phyloP scores from a whole-genome alignment of 495 filamentous ascomycete genomes.

The Xylaria longipes region DNA sequence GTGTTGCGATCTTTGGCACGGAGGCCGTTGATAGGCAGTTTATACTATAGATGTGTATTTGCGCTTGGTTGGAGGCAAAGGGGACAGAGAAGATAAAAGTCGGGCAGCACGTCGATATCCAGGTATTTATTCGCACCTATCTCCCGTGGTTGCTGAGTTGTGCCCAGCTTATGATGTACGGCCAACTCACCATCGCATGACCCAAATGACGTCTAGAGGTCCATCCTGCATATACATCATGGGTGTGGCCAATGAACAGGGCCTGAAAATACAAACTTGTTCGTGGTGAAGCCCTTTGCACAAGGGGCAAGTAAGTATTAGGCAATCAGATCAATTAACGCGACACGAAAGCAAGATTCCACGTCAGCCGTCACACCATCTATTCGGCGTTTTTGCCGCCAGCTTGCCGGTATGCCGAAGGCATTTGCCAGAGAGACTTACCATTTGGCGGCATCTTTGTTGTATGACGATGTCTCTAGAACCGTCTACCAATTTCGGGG shows the following conservation, averaged over 20 bases:
- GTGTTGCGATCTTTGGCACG: neutral
- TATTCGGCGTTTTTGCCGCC: neutral
- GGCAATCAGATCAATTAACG: neutral
- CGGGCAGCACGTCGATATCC: neutral
- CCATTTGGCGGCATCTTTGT: neutral
- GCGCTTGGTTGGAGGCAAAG: neutral
- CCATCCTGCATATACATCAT: neutral
- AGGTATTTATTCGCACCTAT: conserved; percentile 12
- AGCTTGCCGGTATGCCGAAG: neutral
- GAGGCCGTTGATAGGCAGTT: neutral
- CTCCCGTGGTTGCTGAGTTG: neutral
- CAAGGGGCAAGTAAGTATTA: neutral
- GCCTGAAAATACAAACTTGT: neutral
- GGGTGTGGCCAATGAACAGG: neutral
- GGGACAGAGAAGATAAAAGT: neutral
- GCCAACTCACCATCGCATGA: conserved; percentile 24
- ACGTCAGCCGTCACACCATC: neutral
- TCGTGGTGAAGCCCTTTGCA: neutral
- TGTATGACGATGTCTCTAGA: neutral
- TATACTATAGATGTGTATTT: neutral
- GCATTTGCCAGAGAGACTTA: neutral
- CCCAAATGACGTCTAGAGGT: conserved; percentile 21
- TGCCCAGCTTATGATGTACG: conserved; percentile 6
- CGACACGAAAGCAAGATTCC: conserved; percentile 7
- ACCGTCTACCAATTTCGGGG: neutral